These are phyloP conservation scores for Athelia sp. DNA, from an alignment of 1,284 basidiomycete genomes.

Conservation along the genomic window DNA sequence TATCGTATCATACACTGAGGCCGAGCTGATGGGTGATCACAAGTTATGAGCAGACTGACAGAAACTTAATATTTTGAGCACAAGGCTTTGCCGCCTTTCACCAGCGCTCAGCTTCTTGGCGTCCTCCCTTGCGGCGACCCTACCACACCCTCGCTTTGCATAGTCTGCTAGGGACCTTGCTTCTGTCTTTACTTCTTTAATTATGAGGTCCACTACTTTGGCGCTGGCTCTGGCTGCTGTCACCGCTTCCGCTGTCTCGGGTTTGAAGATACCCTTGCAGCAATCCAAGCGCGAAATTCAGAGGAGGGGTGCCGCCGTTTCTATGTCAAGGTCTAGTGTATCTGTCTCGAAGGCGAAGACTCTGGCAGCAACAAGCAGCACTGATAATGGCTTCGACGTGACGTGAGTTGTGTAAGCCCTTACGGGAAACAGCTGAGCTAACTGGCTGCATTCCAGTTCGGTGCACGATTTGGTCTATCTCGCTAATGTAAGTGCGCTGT, in stretches of 20 bases:
- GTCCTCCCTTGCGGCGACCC: too few species aligned
- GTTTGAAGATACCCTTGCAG: conserved; percentile 34
- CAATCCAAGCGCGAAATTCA: conserved; percentile 29
- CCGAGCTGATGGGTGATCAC: too few species aligned
- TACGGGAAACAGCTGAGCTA: neutral
- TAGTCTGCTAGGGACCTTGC: conserved; percentile 12
- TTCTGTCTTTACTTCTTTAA: conserved; percentile 10
- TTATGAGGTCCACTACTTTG: conserved; percentile 28
- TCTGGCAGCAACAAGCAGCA: conserved; percentile 17
- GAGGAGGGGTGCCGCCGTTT: conserved; percentile 17
- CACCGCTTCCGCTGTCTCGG: conserved; percentile 22
- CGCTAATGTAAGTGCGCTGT: conserved; percentile 43
- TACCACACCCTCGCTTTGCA: neutral
- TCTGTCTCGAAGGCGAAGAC: too few species aligned
- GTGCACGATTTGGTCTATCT: conserved; percentile 73
- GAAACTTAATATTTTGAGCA: too few species aligned
- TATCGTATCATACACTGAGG: too few species aligned
- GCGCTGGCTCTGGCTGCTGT: conserved; percentile 22
- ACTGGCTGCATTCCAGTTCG: conserved; percentile 37
- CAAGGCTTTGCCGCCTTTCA: too few species aligned
- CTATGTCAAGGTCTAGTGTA: conserved; percentile 18
- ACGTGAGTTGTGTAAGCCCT: conserved; percentile 28
- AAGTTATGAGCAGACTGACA: too few species aligned
- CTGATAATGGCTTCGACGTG: conserved; percentile 32
- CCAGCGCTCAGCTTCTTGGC: neutral